Evolutionary conservation across 2,329 filamentous ascomycete genomes (phyloP).

Genomic region (Alternaria atra): DNA sequence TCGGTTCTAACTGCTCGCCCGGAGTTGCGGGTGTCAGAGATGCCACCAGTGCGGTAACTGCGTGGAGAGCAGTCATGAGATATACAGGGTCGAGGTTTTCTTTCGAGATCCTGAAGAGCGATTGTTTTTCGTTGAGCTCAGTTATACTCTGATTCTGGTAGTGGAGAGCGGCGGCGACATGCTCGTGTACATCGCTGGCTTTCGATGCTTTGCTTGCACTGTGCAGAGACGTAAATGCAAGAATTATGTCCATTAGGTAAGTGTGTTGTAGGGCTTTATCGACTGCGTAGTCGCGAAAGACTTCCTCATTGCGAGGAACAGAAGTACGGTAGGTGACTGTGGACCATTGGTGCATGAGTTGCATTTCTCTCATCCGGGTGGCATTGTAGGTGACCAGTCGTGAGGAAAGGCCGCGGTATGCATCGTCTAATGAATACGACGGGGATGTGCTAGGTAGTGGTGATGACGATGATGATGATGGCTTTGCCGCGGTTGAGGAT

Average conservation of each 20-base stretch:
- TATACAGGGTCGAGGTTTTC: neutral
- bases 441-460: neutral
- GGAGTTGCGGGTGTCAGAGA: too few species aligned
- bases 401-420: neutral
- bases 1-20: too few species aligned
- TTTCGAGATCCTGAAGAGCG: neutral
- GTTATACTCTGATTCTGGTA: constrained; percentile 3
- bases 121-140: neutral
- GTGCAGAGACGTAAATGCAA: neutral
- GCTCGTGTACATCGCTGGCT: neutral
- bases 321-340: neutral
- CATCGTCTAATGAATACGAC: neutral
- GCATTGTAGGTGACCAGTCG: neutral
- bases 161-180: neutral
- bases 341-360: neutral
- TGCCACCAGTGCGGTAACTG: neutral
- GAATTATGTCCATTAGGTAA: neutral
- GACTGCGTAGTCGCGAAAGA: constrained; percentile 1
- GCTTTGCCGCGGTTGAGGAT: neutral
- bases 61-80: neutral
- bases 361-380: neutral
- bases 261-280: neutral
- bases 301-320: neutral
- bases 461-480: neutral
- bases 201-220: neutral